Evolutionary conservation across 306 rosid species (phyloP), one percentile per base, ranked within the genome.

Genomic region (Cucumis hystrix): DNA sequence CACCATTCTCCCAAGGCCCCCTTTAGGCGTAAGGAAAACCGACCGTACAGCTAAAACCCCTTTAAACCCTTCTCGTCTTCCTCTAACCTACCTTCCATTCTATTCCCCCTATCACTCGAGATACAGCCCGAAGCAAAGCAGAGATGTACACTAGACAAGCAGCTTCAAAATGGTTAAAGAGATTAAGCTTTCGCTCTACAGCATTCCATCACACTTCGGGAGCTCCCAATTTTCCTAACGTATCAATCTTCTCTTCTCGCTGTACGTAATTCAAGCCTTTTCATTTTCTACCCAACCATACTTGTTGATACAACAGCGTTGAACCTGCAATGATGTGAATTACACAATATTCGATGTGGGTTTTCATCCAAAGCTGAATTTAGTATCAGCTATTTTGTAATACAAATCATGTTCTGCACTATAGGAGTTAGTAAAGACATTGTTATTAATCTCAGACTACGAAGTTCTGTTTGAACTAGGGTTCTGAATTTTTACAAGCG

Each of bases 131-230:
- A 43, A 45, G 45, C 40, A 25, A 25, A 21, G 33, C 64, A 16
- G 47, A 13, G 74, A 78, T 78, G 80, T 66, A 39, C 25, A 21
- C 59, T 4, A 68, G 45, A 35, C 64, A 6, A 64, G 74, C 65
- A n/a, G 80, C 80, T 49, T 39, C 63, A 23, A 65, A 65, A 63
- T 78, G 74, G 74, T 37, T 49, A 51, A 78, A 78, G 55, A 74
- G 74, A 35, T 2, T 78, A 0, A 57, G 54, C 35, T 52, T 52
- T 12, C 80, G 20, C 3, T 78, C 75, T 12, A 33, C 14, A 49
- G 15, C 43, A 35, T 33, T 63, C 41, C 12, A 30, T 30, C 61
- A 20, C 68, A 20, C 80, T 28, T 30, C 40, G 54, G 75, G 33
- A 77, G 3, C 72, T 45, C 43, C 79, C 25, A 14, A 30, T 15